Conservation (phyloP, 1,284 basidiomycete genomes). For the Butyriboletus appendiculatus region DNA sequence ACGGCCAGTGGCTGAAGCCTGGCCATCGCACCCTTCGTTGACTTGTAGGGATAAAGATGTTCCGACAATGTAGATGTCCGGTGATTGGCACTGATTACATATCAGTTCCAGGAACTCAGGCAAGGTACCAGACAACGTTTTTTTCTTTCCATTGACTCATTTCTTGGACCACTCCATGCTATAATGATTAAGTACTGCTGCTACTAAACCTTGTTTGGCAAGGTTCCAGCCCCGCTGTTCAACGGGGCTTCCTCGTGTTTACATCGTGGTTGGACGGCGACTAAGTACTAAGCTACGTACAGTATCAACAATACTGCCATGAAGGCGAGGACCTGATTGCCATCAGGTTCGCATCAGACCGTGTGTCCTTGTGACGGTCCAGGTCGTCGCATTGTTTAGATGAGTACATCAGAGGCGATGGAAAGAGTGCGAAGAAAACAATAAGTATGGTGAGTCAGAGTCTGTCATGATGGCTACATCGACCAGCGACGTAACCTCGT, state of each 20-base stretch:
- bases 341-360: constrained; percentile 15
- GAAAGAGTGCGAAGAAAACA: constrained; percentile 9
- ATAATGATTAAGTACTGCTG: constrained; percentile 14
- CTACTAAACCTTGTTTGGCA: constrained; percentile 25
- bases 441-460: constrained; percentile 27
- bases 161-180: constrained; percentile 10
- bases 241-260: constrained; percentile 30
- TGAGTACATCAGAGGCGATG: constrained; percentile 8
- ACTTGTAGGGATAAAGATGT: constrained; percentile 4
- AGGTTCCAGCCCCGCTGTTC: constrained; percentile 25
- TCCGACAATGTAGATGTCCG: constrained; percentile 3
- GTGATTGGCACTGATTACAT: neutral
- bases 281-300: constrained; percentile 27
- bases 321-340: constrained; percentile 8
- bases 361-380: constrained; percentile 3
- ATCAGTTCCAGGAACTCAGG: constrained; percentile 10
- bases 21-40: constrained; percentile 14
- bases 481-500: constrained; percentile 24
- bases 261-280: constrained; percentile 27
- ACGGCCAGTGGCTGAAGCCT: constrained; percentile 42
- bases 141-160: constrained; percentile 13
- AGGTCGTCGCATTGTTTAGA: constrained; percentile 9
- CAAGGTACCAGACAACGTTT: constrained; percentile 19
- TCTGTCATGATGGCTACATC: constrained; percentile 22
- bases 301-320: constrained; percentile 14